A percentile compares a stretch with the other conserved stretches of the same genome.
Conservation (phyloP, 2,329 filamentous ascomycete species). For the Botrytis aclada region DNA sequence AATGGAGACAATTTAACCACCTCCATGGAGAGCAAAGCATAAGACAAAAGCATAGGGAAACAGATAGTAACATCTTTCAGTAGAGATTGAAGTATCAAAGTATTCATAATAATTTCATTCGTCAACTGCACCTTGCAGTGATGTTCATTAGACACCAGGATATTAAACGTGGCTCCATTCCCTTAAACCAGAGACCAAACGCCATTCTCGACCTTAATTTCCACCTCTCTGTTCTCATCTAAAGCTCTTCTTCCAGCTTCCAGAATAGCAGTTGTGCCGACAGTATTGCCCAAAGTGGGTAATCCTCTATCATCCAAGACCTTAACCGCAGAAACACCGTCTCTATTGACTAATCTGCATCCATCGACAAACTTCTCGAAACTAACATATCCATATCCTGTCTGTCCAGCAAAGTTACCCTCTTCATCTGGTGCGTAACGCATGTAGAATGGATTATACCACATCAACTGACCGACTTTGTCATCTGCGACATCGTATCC, state of each 20-base stretch:
- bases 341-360: slow-evolving; percentile 73
- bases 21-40: not conserved
- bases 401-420: slow-evolving; percentile 89
- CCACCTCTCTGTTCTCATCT: slow-evolving; percentile 75
- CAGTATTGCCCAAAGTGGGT: slow-evolving; percentile 83
- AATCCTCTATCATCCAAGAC: slow-evolving; percentile 77
- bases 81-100: not conserved
- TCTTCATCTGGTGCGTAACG: slow-evolving; percentile 91
- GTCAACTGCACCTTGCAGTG: not conserved
- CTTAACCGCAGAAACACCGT: slow-evolving; percentile 66
- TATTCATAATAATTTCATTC: not conserved
- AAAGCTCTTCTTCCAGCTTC: slow-evolving; percentile 82
- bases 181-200: slow-evolving; percentile 60
- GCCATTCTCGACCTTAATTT: slow-evolving; percentile 65
- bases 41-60: not conserved
- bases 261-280: slow-evolving; percentile 87
- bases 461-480: slow-evolving; percentile 63
- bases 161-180: not conserved
- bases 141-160: not conserved
- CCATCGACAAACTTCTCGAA: slow-evolving; percentile 96
- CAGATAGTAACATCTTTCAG: not conserved
- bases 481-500: slow-evolving; percentile 95
- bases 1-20: fast-evolving
- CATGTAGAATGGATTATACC: slow-evolving; percentile 97
- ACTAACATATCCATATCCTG: slow-evolving; percentile 88